These are phyloP conservation scores for Pelargonium cotyledonis DNA, from an alignment of 441 rosid species.

Conservation along the genomic window DNA sequence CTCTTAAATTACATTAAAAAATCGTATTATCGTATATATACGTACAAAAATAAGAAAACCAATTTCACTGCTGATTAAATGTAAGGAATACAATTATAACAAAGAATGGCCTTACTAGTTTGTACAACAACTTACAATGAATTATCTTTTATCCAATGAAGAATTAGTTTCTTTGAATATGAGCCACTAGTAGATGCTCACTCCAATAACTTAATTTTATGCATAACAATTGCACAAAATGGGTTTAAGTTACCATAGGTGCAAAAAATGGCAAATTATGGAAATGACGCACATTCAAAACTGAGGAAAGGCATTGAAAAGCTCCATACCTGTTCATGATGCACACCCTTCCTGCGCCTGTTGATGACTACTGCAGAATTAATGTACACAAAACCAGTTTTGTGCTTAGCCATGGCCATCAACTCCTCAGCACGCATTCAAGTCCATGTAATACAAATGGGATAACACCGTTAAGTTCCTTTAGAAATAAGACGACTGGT, in stretches of 20 bases:
- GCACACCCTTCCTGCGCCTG: conserved; percentile 6
- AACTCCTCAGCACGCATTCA: neutral
- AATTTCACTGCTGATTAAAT: too few relatives aligned
- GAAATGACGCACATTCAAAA: too few relatives aligned
- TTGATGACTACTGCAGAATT: neutral
- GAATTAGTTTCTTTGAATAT: too few relatives aligned
- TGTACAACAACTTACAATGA: neutral
- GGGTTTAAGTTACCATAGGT: too few relatives aligned
- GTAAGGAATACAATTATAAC: neutral
- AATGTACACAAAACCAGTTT: neutral
- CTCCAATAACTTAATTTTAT: too few relatives aligned
- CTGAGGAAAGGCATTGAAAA: neutral
- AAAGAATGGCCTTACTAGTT: neutral
- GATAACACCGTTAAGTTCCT: conserved; percentile 7
- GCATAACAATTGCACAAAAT: too few relatives aligned
- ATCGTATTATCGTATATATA: too few relatives aligned
- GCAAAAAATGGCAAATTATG: too few relatives aligned
- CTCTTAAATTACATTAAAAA: too few relatives aligned
- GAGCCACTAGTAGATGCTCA: neutral
- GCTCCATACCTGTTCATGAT: neutral
- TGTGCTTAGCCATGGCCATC: neutral
- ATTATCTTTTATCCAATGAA: neutral
- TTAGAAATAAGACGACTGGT: conserved; percentile 60
- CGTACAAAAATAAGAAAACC: too few relatives aligned
- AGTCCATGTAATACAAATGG: conserved; percentile 11